Evolutionary conservation across 306 rosid species (phyloP).

Genomic region (Begonia fuchsioides): DNA sequence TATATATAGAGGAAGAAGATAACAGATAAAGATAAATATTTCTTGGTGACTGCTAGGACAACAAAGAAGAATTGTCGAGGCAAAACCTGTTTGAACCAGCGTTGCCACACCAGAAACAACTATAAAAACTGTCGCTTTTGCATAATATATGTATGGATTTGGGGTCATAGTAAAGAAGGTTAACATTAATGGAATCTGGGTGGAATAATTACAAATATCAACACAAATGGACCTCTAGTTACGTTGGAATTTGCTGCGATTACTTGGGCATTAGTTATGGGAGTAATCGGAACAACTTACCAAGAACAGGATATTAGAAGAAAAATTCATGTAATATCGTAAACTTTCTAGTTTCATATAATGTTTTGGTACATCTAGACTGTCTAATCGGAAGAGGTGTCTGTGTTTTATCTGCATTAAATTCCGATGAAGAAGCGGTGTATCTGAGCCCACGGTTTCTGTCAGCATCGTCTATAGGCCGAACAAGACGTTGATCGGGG

Average conservation of each 20-base stretch:
- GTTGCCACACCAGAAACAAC: too few species aligned
- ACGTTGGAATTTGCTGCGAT: too few species aligned
- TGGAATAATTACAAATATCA: neutral
- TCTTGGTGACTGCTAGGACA: too few species aligned
- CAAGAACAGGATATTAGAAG: neutral
- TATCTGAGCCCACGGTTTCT: conserved; percentile 23
- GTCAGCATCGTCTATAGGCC: conserved; percentile 26
- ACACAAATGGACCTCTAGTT: neutral
- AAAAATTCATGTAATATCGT: neutral
- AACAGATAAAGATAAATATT: too few species aligned
- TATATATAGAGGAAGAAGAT: too few species aligned
- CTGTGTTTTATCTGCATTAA: conserved; percentile 36
- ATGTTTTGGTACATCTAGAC: neutral
- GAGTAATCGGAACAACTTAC: conserved; percentile 10
- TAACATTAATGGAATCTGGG: too few species aligned
- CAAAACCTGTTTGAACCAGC: neutral
- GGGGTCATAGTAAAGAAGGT: too few species aligned
- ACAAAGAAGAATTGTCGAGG: neutral
- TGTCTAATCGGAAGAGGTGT: conserved; percentile 62
- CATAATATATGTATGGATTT: too few species aligned
- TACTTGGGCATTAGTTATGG: too few species aligned
- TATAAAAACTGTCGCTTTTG: too few species aligned
- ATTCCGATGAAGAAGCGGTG: conserved; percentile 33
- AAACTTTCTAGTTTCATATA: conserved; percentile 3
- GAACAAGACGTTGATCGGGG: conserved; percentile 11